These are phyloP conservation scores for Elsinoe necatrix DNA, from an alignment of 2,329 filamentous ascomycete species.

Conservation along the genomic window DNA sequence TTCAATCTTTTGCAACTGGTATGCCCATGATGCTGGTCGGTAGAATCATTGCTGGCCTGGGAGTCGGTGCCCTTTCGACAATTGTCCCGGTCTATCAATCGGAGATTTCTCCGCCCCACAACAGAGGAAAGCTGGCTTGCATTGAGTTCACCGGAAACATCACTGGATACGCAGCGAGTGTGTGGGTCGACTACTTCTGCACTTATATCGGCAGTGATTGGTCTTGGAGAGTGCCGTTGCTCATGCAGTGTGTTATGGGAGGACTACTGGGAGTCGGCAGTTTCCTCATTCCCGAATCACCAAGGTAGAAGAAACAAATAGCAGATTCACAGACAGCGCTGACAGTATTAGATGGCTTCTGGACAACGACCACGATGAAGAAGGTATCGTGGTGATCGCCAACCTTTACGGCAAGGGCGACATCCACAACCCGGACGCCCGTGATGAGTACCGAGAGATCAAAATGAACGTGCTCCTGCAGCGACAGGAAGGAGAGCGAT, in stretches of 20 bases:
- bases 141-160: constrained; percentile 99
- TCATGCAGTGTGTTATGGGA: constrained; percentile 95
- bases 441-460: constrained; percentile 95
- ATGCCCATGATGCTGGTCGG: constrained; percentile 75
- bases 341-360: constrained; percentile 67
- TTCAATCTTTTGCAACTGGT: constrained; percentile 72
- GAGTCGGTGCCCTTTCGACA: constrained; percentile 43
- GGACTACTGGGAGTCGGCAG: constrained; percentile 75
- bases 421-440: constrained; percentile 83
- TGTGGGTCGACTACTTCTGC: constrained; percentile 98
- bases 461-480: constrained; percentile 95
- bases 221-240: constrained; percentile 82
- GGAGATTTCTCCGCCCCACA: constrained; percentile 77
- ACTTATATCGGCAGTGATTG: constrained; percentile 76
- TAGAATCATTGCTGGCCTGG: constrained; percentile 43
- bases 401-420: constrained; percentile 95
- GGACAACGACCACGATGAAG: constrained; percentile 95
- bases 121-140: constrained; percentile 87
- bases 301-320: constrained; percentile 51
- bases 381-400: constrained; percentile 95
- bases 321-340: constrained; percentile 8
- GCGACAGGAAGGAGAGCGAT: constrained; percentile 88
- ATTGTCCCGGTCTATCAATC: constrained; percentile 48
- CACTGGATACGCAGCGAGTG: constrained; percentile 86
- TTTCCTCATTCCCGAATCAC: constrained; percentile 90